A percentile compares a stretch with the other conserved stretches of the same genome.
phyloP scores from a whole-genome alignment of 1,139 yeast genomes.

The Suhomyces coccinellae region DNA sequence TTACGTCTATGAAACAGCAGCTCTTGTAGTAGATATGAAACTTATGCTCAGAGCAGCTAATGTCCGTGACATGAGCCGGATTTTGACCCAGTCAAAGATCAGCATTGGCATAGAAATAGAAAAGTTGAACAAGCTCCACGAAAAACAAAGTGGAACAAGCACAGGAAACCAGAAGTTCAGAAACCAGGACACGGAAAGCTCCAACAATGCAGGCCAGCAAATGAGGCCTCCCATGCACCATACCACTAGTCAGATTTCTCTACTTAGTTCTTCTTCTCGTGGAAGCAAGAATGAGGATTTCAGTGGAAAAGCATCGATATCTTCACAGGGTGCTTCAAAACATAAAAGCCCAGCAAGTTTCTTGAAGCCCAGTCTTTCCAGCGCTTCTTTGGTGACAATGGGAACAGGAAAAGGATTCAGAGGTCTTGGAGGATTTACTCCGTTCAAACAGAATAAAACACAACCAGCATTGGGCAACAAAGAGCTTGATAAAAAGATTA shows the following conservation, averaged over 20 bases:
- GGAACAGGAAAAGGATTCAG: constrained; percentile 21
- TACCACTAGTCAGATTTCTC: neutral
- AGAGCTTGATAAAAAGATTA: constrained; percentile 34
- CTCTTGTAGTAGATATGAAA: constrained; percentile 62
- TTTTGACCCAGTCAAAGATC: constrained; percentile 37
- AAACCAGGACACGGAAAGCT: too few species aligned
- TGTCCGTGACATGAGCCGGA: constrained; percentile 56
- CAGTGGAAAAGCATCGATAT: constrained; percentile 4
- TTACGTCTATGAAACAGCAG: constrained; percentile 58
- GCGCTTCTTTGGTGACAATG: constrained; percentile 10
- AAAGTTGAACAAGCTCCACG: constrained; percentile 14
- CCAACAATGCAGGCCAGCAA: neutral
- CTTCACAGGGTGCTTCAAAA: neutral
- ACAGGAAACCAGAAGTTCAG: neutral
- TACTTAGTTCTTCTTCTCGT: constrained; percentile 1
- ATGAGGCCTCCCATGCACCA: constrained; percentile 3
- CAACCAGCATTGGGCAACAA: constrained; percentile 25
- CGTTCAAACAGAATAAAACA: constrained; percentile 29
- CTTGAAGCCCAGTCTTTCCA: constrained; percentile 11
- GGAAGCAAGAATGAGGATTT: constrained; percentile 2
- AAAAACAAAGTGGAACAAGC: constrained; percentile 15
- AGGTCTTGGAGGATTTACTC: constrained; percentile 28
- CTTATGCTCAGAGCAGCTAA: constrained; percentile 62
- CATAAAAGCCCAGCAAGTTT: neutral
- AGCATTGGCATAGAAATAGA: constrained; percentile 28